Conservation (phyloP, 371 early-diverging fungal species). For the Apophysomyces sp. region DNA sequence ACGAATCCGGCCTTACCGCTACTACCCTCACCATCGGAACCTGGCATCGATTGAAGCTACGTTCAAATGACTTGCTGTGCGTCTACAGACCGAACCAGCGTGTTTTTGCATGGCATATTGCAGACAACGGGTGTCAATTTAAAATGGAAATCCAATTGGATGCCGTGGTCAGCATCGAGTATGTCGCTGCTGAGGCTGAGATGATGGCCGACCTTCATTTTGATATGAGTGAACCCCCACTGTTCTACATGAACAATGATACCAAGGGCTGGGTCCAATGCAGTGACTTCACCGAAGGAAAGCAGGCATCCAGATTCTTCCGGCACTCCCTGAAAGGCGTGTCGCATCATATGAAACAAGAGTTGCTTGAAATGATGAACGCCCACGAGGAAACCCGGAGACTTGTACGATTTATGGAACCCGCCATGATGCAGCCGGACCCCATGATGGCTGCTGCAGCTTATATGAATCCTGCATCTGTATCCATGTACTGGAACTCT, state of each 20-base stretch:
- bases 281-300: constrained; percentile 55
- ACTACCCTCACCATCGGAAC: constrained; percentile 73
- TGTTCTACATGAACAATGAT: constrained; percentile 60
- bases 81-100: constrained; percentile 53
- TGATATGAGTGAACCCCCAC: constrained; percentile 60
- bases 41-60: constrained; percentile 72
- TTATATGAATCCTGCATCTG: constrained; percentile 3
- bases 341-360: constrained; percentile 50
- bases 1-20: constrained; percentile 41
- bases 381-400: constrained; percentile 40
- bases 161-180: constrained; percentile 58
- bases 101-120: constrained; percentile 72
- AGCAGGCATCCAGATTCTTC: constrained; percentile 44
- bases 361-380: constrained; percentile 35
- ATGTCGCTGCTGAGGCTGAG: constrained; percentile 45
- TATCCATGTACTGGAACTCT: background rate
- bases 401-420: constrained; percentile 36
- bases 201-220: constrained; percentile 57
- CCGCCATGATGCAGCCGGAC: background rate
- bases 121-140: constrained; percentile 65
- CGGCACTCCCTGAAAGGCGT: constrained; percentile 67
- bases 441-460: constrained; percentile 2
- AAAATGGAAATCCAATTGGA: constrained; percentile 69
- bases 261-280: constrained; percentile 59
- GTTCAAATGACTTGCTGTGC: constrained; percentile 65